Conservation (phyloP, 805 yeast genomes). For the Candida montana region DNA sequence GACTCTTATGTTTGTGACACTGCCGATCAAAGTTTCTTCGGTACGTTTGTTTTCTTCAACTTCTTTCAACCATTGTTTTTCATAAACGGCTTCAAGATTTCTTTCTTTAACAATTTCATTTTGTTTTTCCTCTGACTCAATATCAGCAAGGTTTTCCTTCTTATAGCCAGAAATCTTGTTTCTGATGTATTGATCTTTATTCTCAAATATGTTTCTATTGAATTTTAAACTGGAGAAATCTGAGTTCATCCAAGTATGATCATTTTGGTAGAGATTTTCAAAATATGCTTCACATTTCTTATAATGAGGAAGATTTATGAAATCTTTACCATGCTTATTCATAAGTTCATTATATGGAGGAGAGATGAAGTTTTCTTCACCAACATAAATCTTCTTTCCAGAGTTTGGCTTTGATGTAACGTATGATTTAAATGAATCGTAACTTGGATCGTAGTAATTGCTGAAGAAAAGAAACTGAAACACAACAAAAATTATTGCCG, state of each 20-base stretch:
- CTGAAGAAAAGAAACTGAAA: neutral
- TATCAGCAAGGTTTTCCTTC: slow-evolving; percentile 4
- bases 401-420: too few relatives aligned
- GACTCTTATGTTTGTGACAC: slow-evolving; percentile 24
- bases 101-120: slow-evolving; percentile 12
- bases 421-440: neutral
- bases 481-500: neutral
- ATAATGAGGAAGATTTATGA: slow-evolving; percentile 5
- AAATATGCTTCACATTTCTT: slow-evolving; percentile 29
- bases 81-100: slow-evolving; percentile 7
- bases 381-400: neutral
- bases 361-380: slow-evolving; percentile 1
- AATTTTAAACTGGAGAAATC: slow-evolving; percentile 19
- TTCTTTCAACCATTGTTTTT: slow-evolving; percentile 11
- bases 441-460: neutral
- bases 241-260: slow-evolving; percentile 19
- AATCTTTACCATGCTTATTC: neutral
- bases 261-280: slow-evolving; percentile 19
- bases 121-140: slow-evolving; percentile 13
- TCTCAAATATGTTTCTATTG: slow-evolving; percentile 19
- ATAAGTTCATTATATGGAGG: slow-evolving; percentile 3
- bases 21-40: slow-evolving; percentile 22
- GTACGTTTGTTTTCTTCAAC: slow-evolving; percentile 16
- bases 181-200: slow-evolving; percentile 15
- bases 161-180: slow-evolving; percentile 13